Evolutionary conservation across 2,329 filamentous ascomycete genomes (phyloP).

Genomic region (Hymenoscyphus fructigenus): DNA sequence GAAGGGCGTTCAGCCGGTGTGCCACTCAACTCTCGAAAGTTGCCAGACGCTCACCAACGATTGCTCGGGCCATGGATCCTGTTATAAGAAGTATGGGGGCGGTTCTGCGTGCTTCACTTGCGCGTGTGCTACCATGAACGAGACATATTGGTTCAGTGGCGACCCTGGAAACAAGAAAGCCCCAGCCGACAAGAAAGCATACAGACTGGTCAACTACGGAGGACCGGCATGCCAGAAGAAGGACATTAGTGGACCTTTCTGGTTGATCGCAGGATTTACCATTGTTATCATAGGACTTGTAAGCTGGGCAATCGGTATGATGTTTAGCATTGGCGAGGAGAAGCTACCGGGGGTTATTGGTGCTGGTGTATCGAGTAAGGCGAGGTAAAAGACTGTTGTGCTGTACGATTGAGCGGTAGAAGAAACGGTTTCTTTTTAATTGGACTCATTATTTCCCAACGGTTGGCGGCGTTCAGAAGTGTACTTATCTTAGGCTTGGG

Average conservation of each 20-base stretch:
- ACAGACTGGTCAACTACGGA: conserved; percentile 70
- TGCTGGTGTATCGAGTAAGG: conserved; percentile 81
- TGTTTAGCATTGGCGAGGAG: conserved; percentile 82
- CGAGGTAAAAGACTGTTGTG: conserved; percentile 27
- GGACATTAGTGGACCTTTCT: conserved; percentile 86
- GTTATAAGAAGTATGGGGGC: conserved; percentile 63
- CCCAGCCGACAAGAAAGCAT: conserved; percentile 45
- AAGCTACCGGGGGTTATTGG: conserved; percentile 91
- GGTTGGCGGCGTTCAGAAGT: conserved; percentile 29
- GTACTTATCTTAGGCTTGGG: conserved; percentile 26
- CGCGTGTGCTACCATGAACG: conserved; percentile 63
- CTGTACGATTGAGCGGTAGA: conserved; percentile 29
- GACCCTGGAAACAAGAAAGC: conserved; percentile 39
- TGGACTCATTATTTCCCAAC: conserved; percentile 14
- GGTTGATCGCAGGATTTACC: conserved; percentile 76
- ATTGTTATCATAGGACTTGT: conserved; percentile 68
- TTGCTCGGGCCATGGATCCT: conserved; percentile 81
- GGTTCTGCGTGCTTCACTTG: conserved; percentile 72
- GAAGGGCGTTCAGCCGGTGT: conserved; percentile 56
- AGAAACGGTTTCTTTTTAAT: conserved; percentile 6
- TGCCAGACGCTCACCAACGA: conserved; percentile 71
- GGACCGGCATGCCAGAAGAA: conserved; percentile 87
- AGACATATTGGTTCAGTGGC: conserved; percentile 18
- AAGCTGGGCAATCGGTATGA: conserved; percentile 69
- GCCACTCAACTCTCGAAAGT: conserved; percentile 68